Conservation (phyloP, 768 basidiomycete genomes). For the Mycena alexandri region DNA sequence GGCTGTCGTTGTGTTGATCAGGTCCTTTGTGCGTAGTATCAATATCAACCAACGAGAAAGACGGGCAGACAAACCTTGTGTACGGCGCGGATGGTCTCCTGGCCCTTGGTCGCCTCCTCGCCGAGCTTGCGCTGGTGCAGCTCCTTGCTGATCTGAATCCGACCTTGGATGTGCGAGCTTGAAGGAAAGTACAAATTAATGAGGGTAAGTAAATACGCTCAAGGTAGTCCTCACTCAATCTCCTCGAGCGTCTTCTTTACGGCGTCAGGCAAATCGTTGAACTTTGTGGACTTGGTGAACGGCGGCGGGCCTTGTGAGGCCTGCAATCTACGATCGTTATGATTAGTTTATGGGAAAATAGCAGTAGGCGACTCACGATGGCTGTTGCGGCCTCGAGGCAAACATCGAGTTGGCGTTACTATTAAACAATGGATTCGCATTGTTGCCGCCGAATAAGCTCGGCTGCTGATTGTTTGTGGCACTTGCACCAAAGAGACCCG, state of each 20-base stretch:
- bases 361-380: slow-evolving; percentile 25
- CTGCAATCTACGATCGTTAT: slow-evolving; percentile 3
- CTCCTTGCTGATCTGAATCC: slow-evolving; percentile 84
- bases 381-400: slow-evolving; percentile 49
- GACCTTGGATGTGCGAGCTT: slow-evolving; percentile 80
- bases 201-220: neutral
- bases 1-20: slow-evolving; percentile 70
- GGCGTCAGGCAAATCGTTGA: slow-evolving; percentile 84
- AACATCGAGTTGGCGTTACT: slow-evolving; percentile 42
- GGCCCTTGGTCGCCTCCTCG: slow-evolving; percentile 79
- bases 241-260: slow-evolving; percentile 72
- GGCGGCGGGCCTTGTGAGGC: slow-evolving; percentile 46
- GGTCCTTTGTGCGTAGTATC: slow-evolving; percentile 60
- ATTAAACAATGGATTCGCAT: slow-evolving; percentile 36
- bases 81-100: slow-evolving; percentile 73
- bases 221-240: slow-evolving; percentile 70
- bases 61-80: slow-evolving; percentile 65
- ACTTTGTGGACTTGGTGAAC: slow-evolving; percentile 75
- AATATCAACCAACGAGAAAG: neutral
- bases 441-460: slow-evolving; percentile 35
- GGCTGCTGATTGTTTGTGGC: slow-evolving; percentile 31
- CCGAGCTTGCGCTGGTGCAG: slow-evolving; percentile 82
- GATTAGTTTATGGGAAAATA: neutral
- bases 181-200: slow-evolving; percentile 31
- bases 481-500: slow-evolving; percentile 39